A percentile compares a stretch with the other conserved stretches of the same genome.
Evolutionary conservation across 2,329 filamentous ascomycete genomes (phyloP).

Genomic region (Didymella lethalis): DNA sequence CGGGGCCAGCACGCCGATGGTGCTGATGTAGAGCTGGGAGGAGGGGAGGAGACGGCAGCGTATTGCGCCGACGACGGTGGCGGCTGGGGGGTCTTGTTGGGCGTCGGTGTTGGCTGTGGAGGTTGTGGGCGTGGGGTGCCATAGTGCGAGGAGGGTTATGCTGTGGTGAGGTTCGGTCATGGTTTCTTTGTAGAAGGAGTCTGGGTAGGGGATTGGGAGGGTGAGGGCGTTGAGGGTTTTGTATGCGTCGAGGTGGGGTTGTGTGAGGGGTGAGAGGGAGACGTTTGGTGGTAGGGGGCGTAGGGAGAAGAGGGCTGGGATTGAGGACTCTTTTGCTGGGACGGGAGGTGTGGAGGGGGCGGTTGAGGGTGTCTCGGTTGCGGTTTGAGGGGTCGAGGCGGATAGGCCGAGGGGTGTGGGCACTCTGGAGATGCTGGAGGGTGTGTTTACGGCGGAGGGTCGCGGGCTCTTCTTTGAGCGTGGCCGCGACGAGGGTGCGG

Average conservation of each 20-base stretch:
- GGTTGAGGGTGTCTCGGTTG: slow-evolving; percentile 12
- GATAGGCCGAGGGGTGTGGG: slow-evolving; percentile 24
- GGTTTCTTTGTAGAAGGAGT: slow-evolving; percentile 67
- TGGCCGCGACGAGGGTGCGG: slow-evolving; percentile 35
- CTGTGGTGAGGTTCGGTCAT: slow-evolving; percentile 62
- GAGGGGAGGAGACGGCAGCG: slow-evolving; percentile 55
- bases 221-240: slow-evolving; percentile 66
- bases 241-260: slow-evolving; percentile 62
- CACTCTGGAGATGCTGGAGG: slow-evolving; percentile 26
- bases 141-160: slow-evolving; percentile 67
- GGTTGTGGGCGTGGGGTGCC: slow-evolving; percentile 50
- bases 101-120: neutral
- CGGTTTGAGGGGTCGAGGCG: slow-evolving; percentile 2
- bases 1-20: slow-evolving; percentile 66
- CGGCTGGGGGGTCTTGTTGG: slow-evolving; percentile 10
- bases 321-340: neutral
- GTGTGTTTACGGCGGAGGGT: slow-evolving; percentile 30
- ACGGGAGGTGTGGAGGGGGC: slow-evolving; percentile 10
- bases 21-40: slow-evolving; percentile 66
- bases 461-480: slow-evolving; percentile 38
- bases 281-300: slow-evolving; percentile 58
- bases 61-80: slow-evolving; percentile 52
- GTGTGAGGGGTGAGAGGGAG: slow-evolving; percentile 61
- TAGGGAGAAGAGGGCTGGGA: slow-evolving; percentile 37
- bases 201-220: slow-evolving; percentile 68